These are phyloP conservation scores for Cicer bijugum DNA, from an alignment of 306 rosid species.

Conservation along the genomic window DNA sequence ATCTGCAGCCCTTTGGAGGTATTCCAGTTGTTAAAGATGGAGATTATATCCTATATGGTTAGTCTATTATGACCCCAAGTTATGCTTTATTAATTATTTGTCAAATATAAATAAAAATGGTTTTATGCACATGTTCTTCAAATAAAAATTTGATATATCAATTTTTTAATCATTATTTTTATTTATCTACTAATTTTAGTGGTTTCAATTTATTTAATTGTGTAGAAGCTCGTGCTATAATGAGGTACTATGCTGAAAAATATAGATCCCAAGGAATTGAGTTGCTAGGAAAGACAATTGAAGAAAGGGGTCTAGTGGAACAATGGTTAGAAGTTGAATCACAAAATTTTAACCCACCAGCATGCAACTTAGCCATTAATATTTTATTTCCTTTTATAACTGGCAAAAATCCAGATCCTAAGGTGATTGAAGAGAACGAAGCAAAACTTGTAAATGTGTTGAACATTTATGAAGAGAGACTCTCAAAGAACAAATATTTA, in stretches of 20 bases:
- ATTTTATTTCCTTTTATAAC: slow-evolving; percentile 5
- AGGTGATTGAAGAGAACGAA: slow-evolving; percentile 55
- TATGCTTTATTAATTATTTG: not conserved
- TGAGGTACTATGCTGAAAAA: slow-evolving; percentile 59
- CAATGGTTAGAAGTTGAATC: slow-evolving; percentile 69
- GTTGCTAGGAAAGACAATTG: slow-evolving; percentile 53
- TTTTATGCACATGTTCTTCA: no score
- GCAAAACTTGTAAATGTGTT: slow-evolving; percentile 55
- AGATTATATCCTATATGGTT: slow-evolving; percentile 54
- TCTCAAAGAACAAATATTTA: slow-evolving; percentile 58
- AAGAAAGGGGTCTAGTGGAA: slow-evolving; percentile 59
- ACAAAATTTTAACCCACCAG: slow-evolving; percentile 40
- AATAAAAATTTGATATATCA: no score
- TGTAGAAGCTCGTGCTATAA: slow-evolving; percentile 59
- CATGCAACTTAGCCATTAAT: slow-evolving; percentile 38
- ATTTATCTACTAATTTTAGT: not conserved
- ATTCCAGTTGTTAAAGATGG: slow-evolving; percentile 57
- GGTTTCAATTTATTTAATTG: not conserved
- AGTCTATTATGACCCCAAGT: not conserved
- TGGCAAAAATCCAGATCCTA: slow-evolving; percentile 44
- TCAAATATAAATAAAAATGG: no score
- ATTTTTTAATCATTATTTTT: not conserved
- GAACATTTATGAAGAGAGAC: slow-evolving; percentile 61
- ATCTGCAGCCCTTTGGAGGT: slow-evolving; percentile 52
- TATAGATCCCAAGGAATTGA: slow-evolving; percentile 54